Evolutionary conservation across 352 stramenopile species (phyloP), one percentile per base, ranked within the genome.

Genomic region (Pythium oligandrum): DNA sequence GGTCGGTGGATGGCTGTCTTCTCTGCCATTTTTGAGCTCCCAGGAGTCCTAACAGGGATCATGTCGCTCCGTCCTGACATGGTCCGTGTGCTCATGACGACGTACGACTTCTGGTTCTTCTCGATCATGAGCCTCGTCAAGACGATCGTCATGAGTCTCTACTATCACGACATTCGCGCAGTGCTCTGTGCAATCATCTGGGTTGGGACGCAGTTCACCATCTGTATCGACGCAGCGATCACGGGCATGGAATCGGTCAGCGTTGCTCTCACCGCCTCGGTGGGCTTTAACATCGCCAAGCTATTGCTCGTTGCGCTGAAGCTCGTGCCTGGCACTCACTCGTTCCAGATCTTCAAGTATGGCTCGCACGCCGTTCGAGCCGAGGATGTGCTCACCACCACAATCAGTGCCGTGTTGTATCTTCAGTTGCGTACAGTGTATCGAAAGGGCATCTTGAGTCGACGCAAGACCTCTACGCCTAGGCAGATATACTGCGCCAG

Each of bases 361-460:
- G 51, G 51, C 6, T 35, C 45, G 11, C 42, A 44, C 6, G 50
- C 44, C 1, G 40, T 55, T 32, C 17, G 30, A 4, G 42, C 51
- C n/a, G n/a, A 59, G 4, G 57, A 59, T 40, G 58, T 64, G n/a
- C 51, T 64, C 17, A 26, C 55, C n/a, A 64, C 55, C 39, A 55
- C 33, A 5, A 38, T 59, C 33, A 11, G 3, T 7, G 59, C 40
- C 1, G 34, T 58, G 11, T 11, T 59, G 17, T 58, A 52, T 12
- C 54, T 64, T 37, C 45, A 55, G 7, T 11, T 44, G 10, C 57
- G 57, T 0, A 51, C 57, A 1, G 5, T 64, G 1, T 64, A 52
- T 35, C 57, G 57, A 4, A 51, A 51, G 4, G 6, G 39, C 2
- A 38, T 26, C 12, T 54, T 58, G 49, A 12, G 51, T 0, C 34